These are phyloP conservation scores for Rhizopogon vulgaris DNA, from an alignment of 768 basidiomycete genomes.

Conservation along the genomic window DNA sequence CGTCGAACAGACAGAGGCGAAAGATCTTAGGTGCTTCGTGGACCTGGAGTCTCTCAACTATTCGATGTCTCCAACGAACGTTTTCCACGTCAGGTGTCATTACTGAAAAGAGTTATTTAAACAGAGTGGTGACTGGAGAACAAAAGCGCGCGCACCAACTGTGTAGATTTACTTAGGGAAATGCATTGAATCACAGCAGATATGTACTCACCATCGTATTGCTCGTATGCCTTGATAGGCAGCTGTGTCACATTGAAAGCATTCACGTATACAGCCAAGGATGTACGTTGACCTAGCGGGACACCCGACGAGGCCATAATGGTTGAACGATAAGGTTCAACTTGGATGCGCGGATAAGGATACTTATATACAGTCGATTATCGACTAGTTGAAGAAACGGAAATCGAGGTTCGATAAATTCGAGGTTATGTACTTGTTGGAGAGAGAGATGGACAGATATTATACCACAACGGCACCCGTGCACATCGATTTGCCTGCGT, in stretches of 20 bases:
- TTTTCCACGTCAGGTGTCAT: conserved; percentile 10
- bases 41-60: conserved; percentile 33
- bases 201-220: conserved; percentile 27
- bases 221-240: conserved; percentile 24
- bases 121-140: conserved; percentile 19
- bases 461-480: neutral
- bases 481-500: neutral
- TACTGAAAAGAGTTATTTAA: conserved; percentile 7
- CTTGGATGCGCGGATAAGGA: neutral
- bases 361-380: neutral
- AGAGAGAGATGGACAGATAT: neutral
- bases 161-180: neutral
- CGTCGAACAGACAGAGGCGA: conserved; percentile 43
- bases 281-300: neutral
- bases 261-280: conserved; percentile 22
- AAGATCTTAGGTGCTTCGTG: conserved; percentile 30
- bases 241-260: conserved; percentile 26
- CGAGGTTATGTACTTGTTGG: neutral
- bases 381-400: too few relatives aligned
- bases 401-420: too few relatives aligned
- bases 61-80: conserved; percentile 22
- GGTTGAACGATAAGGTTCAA: neutral
- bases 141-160: conserved; percentile 9
- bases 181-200: neutral
- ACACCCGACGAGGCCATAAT: neutral